Base-by-base conservation (phyloP, 169 alveolate genomes). In the Plasmodium chabaudi region DNA sequence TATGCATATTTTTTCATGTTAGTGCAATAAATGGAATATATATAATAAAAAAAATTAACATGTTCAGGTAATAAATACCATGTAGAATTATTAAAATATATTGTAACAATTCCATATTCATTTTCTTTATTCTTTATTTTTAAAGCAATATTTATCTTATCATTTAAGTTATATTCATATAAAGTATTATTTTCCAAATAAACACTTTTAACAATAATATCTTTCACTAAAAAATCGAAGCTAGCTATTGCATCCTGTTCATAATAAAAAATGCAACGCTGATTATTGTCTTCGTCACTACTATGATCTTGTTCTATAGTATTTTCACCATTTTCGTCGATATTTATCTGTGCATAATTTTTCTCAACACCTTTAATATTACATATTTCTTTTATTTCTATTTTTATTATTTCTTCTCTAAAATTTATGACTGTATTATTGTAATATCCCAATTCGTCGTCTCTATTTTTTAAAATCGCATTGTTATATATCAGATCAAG, bases 1-100 rank as follows among this genome's bases (percentile, higher is more conserved):
- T 53, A 2, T n/a, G n/a, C 23, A 9, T 27, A 49, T 25, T 68
- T 56, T 64, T 34, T 56, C 46, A 21, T 56, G 17, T 34, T 13
- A 17, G 42, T n/a, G 49, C 55, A 56, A 21, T 64, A 77, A n/a
- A 77, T 4, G 1, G 56, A 6, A 27, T 63, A 77, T 21, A 77
- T 47, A 23, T 64, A 56, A 23, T 63, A 68, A 19, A 64, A 9
- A n/a, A 56, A 77, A 21, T 34, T 61, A 13, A 61, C 4, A 19
- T 77, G 88, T 56, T 49, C 65, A 23, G 88, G 60, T 46, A 51
- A 68, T 5, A 77, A 39, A 56, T 77, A 46, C 55, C 75, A 63
- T 2, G 51, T 10, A 9, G 71, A 63, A 46, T 27, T 64, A 34
- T 21, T 42, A 12, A 27, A 19, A 23, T 77, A 77, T 17, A 44